A percentile compares a stretch with the other conserved stretches of the same genome.
Evolutionary conservation across 2,329 filamentous ascomycete genomes (phyloP).

Genomic region (Microsporum canis): DNA sequence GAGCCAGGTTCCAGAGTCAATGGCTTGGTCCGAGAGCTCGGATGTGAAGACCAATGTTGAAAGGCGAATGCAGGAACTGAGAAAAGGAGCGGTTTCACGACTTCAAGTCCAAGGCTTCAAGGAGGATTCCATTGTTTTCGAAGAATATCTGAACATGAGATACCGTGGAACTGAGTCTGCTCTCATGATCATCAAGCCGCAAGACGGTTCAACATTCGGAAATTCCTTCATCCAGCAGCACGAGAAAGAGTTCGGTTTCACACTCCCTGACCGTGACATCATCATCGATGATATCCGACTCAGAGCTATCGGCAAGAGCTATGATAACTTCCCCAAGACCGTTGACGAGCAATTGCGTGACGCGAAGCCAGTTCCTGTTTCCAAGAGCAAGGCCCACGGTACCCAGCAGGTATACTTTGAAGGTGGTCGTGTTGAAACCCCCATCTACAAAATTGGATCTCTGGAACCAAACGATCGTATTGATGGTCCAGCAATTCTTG

Average conservation of each 20-base stretch:
- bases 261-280: slow-evolving; percentile 70
- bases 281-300: slow-evolving; percentile 85
- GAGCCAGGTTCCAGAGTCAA: slow-evolving; percentile 54
- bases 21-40: slow-evolving; percentile 47
- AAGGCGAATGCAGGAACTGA: slow-evolving; percentile 66
- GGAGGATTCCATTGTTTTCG: slow-evolving; percentile 63
- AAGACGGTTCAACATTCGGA: slow-evolving; percentile 66
- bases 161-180: slow-evolving; percentile 86
- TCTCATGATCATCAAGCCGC: slow-evolving; percentile 73
- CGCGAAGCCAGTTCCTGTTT: slow-evolving; percentile 49
- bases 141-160: slow-evolving; percentile 89
- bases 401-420: slow-evolving; percentile 70
- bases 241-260: slow-evolving; percentile 88
- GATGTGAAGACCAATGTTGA: slow-evolving; percentile 53
- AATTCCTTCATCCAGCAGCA: slow-evolving; percentile 78
- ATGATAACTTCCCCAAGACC: slow-evolving; percentile 65
- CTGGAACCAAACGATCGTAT: slow-evolving; percentile 61
- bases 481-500: slow-evolving; percentile 71
- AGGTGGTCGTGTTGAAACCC: slow-evolving; percentile 62
- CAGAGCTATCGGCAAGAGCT: slow-evolving; percentile 79
- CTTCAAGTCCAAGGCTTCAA: slow-evolving; percentile 69
- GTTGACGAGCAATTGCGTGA: slow-evolving; percentile 72
- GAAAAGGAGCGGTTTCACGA: slow-evolving; percentile 57
- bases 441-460: slow-evolving; percentile 70
- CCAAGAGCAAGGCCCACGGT: slow-evolving; percentile 54